Evolutionary conservation across 106 monocot species (phyloP).

Genomic region (Platanthera zijinensis): DNA sequence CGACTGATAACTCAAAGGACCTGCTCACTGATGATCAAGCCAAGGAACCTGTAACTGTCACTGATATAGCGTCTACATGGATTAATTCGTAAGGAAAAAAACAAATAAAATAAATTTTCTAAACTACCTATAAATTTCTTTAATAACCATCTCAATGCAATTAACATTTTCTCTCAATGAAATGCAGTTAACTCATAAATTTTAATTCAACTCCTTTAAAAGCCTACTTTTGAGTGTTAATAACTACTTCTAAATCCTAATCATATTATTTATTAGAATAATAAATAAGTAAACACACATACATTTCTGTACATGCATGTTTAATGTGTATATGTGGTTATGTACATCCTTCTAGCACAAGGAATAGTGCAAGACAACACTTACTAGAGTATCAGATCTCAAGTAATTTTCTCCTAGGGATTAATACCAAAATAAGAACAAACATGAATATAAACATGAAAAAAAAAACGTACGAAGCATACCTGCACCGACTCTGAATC

Average conservation of each 20-base stretch:
- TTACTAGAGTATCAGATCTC: neutral
- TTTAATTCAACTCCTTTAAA: neutral
- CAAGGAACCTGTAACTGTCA: no score
- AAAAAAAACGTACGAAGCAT: neutral
- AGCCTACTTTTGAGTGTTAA: neutral
- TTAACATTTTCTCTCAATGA: neutral
- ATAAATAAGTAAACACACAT: neutral
- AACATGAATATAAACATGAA: neutral
- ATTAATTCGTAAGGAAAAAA: no score
- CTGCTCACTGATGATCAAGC: no score
- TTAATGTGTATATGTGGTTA: no score
- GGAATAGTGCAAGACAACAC: neutral
- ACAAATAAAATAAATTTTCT: no score
- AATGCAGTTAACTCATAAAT: neutral
- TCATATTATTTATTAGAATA: neutral
- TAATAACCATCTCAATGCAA: neutral
- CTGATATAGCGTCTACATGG: no score
- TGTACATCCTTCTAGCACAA: no score
- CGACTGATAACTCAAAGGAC: no score
- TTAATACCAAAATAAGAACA: neutral
- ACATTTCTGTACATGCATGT: neutral
- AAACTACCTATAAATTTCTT: neutral
- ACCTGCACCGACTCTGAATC: constrained; percentile 80
- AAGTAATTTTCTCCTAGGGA: neutral
- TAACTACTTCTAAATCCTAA: neutral